Conservation (phyloP, 2,329 filamentous ascomycete species). For the Xylariaceae sp. region DNA sequence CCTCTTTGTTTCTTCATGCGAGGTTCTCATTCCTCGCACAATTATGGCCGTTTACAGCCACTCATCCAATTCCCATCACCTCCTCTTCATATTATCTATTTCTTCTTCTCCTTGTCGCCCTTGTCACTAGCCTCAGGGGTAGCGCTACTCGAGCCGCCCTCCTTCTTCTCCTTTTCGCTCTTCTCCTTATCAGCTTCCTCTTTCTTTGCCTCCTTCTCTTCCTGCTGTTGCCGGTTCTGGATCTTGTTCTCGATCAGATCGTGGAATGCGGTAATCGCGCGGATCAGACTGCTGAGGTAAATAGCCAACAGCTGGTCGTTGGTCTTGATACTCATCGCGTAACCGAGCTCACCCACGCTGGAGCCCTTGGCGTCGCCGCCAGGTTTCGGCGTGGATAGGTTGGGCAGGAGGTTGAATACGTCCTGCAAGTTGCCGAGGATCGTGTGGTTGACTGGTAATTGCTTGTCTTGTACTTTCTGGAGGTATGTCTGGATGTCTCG, state of each 20-base stretch:
- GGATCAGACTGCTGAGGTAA: slow-evolving; percentile 92
- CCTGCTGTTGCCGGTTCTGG: slow-evolving; percentile 93
- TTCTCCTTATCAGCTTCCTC: slow-evolving; percentile 51
- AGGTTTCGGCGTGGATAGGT: slow-evolving; percentile 77
- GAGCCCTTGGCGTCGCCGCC: slow-evolving; percentile 52
- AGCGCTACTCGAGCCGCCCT: slow-evolving; percentile 54
- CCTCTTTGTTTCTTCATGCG: slow-evolving; percentile 5
- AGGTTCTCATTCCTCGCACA: background rate
- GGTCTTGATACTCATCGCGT: slow-evolving; percentile 97
- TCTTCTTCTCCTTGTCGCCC: slow-evolving; percentile 46
- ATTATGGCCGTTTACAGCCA: background rate
- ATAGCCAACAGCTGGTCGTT: slow-evolving; percentile 99
- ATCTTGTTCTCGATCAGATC: slow-evolving; percentile 99
- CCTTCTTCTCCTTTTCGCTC: slow-evolving; percentile 50
- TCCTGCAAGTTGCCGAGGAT: slow-evolving; percentile 98
- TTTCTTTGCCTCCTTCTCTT: slow-evolving; percentile 86
- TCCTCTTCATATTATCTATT: slow-evolving; percentile 30
- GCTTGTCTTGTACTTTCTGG: slow-evolving; percentile 88
- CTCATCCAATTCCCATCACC: background rate
- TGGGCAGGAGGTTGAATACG: slow-evolving; percentile 96
- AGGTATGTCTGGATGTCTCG: slow-evolving; percentile 94
- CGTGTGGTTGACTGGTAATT: slow-evolving; percentile 92
- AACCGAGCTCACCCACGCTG: slow-evolving; percentile 73
- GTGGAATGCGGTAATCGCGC: slow-evolving; percentile 97
- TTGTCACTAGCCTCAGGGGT: slow-evolving; percentile 34